Conservation (phyloP, 23 red algal genomes). For the Chondrus crispus region DNA sequence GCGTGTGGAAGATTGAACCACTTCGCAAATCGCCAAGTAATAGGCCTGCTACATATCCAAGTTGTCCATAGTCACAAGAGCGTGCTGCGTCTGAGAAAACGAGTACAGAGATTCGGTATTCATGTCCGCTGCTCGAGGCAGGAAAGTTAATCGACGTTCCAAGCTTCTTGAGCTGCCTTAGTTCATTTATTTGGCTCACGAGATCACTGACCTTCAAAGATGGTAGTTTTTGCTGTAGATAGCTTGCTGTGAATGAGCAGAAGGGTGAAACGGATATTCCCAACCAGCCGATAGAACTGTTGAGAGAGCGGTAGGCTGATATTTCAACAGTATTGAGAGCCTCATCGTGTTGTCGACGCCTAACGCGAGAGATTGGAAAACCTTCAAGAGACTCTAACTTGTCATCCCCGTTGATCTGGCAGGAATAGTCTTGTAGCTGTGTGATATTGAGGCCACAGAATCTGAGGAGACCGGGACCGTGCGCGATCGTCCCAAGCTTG, state of each 20-base stretch:
- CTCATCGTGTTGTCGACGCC: background rate
- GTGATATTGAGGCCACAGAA: background rate
- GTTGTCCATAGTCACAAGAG: background rate
- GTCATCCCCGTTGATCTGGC: background rate
- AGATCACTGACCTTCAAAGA: constrained; percentile 1
- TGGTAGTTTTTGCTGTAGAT: constrained; percentile 28
- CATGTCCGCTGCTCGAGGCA: background rate
- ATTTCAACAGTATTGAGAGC: constrained; percentile 3
- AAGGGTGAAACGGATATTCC: constrained; percentile 9
- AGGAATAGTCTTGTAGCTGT: background rate
- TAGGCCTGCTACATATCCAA: background rate
- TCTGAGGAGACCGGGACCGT: constrained; percentile 7
- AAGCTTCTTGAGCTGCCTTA: background rate
- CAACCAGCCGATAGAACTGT: constrained; percentile 28
- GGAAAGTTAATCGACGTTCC: background rate
- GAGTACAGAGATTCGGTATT: background rate
- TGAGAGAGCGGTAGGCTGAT: background rate
- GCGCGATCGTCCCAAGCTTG: background rate
- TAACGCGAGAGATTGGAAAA: background rate
- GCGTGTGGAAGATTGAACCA: background rate
- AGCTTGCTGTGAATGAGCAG: constrained; percentile 14
- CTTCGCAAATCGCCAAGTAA: background rate
- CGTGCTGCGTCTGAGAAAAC: background rate
- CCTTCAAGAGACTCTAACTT: background rate
- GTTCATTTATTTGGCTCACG: constrained; percentile 3